Evolutionary conservation across 1,284 basidiomycete genomes (phyloP).

Genomic region (Cyathus olla): DNA sequence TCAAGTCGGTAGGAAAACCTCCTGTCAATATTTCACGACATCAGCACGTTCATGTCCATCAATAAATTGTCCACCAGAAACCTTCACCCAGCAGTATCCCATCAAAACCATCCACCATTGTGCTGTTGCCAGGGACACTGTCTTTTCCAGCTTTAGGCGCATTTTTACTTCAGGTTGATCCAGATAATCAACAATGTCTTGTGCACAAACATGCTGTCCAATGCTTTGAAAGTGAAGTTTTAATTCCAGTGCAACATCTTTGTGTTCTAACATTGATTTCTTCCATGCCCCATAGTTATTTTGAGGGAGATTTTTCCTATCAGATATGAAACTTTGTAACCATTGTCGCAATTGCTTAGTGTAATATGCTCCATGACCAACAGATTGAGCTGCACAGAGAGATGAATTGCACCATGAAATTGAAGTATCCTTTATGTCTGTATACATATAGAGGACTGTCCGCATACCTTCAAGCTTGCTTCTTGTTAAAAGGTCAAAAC

Average conservation of each 20-base stretch:
- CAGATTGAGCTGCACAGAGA: background rate
- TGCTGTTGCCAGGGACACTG: constrained; percentile 24
- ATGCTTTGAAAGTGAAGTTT: constrained; percentile 28
- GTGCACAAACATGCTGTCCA: constrained; percentile 27
- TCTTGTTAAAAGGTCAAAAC: background rate
- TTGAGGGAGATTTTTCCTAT: constrained; percentile 30
- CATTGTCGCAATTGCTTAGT: background rate
- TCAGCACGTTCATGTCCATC: constrained; percentile 34
- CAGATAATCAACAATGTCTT: constrained; percentile 23
- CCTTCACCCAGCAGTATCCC: constrained; percentile 15
- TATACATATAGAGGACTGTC: background rate
- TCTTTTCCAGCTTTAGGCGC: constrained; percentile 19
- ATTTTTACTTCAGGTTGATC: constrained; percentile 13
- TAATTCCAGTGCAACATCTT: constrained; percentile 21
- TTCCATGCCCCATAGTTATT: constrained; percentile 45
- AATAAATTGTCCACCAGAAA: constrained; percentile 25
- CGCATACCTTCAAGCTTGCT: background rate
- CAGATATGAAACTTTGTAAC: constrained; percentile 13
- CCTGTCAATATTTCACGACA: constrained; percentile 24
- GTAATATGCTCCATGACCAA: background rate
- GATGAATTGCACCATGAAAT: background rate
- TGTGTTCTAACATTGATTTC: constrained; percentile 30
- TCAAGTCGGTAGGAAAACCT: background rate
- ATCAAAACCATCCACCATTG: constrained; percentile 24
- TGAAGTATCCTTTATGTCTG: background rate